These are phyloP conservation scores for Chimonanthus salicifolius DNA, from an alignment of 164 flowering plant species.

Conservation along the genomic window DNA sequence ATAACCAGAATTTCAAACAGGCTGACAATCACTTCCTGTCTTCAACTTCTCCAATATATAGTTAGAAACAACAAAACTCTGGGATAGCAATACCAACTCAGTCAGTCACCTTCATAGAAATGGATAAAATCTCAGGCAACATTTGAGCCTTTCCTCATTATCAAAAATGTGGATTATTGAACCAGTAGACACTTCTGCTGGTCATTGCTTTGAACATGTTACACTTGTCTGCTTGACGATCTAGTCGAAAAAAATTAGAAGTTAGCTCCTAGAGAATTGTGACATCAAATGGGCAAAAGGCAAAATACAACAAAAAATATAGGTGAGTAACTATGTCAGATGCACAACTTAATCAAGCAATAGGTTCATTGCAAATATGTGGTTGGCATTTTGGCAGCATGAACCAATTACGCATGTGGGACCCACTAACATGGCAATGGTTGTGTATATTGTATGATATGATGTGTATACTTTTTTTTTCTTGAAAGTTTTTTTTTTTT, in stretches of 20 bases:
- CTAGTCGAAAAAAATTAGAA: conserved; percentile 29
- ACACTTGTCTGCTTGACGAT: conserved; percentile 38
- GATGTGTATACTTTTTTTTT: too few relatives aligned
- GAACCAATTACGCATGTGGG: not conserved
- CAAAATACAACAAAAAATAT: not conserved
- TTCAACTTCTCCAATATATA: conserved; percentile 9
- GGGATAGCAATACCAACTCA: conserved; percentile 5
- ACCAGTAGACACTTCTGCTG: conserved; percentile 1
- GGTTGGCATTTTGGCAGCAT: not conserved
- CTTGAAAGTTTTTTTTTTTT: too few relatives aligned
- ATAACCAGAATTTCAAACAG: conserved; percentile 3
- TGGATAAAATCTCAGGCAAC: conserved; percentile 1
- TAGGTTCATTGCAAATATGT: too few relatives aligned
- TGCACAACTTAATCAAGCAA: not conserved
- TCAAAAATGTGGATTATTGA: conserved; percentile 6
- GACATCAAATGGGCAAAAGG: not conserved
- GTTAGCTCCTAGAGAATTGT: not conserved
- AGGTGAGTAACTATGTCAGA: not conserved
- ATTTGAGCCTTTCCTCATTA: not conserved
- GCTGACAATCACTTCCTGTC: conserved; percentile 12
- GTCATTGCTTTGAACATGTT: conserved; percentile 24
- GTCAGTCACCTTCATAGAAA: conserved; percentile 9
- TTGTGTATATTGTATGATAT: too few relatives aligned
- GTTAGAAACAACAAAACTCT: conserved; percentile 9
- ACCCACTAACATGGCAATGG: too few relatives aligned